A percentile compares a stretch with the other conserved stretches of the same genome.
Conservation (phyloP, 345 rosid genomes). For the Melastoma malabathricum region DNA sequence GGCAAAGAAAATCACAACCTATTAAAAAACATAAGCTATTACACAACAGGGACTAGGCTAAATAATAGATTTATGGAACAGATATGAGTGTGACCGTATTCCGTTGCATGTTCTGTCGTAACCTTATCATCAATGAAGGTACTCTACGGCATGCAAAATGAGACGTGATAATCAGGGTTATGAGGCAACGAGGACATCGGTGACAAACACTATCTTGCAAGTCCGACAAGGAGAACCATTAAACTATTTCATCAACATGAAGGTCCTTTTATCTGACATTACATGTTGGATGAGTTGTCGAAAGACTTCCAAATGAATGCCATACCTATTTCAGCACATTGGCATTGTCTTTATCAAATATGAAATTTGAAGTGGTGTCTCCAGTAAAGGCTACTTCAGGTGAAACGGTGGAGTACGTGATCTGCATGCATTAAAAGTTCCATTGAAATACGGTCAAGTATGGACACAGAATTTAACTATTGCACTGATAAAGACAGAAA, state of each 20-base stretch:
- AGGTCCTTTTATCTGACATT: too few species aligned
- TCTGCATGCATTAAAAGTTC: constrained; percentile 31
- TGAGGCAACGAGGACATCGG: background rate
- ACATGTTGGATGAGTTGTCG: too few species aligned
- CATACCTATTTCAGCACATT: constrained; percentile 80
- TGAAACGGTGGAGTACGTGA: constrained; percentile 41
- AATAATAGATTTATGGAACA: constrained; percentile 3
- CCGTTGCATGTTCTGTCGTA: constrained; percentile 73
- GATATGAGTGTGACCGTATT: constrained; percentile 80
- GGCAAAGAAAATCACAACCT: background rate
- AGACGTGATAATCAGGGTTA: background rate
- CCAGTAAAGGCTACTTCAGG: constrained; percentile 97
- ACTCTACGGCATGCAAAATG: constrained; percentile 31
- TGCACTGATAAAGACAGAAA: too few species aligned
- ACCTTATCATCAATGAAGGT: constrained; percentile 62
- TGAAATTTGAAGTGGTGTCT: constrained; percentile 74
- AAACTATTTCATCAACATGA: too few species aligned
- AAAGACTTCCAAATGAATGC: background rate
- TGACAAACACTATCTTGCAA: too few species aligned
- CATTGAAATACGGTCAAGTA: background rate
- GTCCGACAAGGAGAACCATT: too few species aligned
- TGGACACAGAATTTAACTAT: too few species aligned
- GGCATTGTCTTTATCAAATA: constrained; percentile 39
- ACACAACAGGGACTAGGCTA: background rate
- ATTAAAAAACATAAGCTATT: background rate